phyloP scores from a whole-genome alignment of 2,329 filamentous ascomycete genomes.

The Alternaria sp. region DNA sequence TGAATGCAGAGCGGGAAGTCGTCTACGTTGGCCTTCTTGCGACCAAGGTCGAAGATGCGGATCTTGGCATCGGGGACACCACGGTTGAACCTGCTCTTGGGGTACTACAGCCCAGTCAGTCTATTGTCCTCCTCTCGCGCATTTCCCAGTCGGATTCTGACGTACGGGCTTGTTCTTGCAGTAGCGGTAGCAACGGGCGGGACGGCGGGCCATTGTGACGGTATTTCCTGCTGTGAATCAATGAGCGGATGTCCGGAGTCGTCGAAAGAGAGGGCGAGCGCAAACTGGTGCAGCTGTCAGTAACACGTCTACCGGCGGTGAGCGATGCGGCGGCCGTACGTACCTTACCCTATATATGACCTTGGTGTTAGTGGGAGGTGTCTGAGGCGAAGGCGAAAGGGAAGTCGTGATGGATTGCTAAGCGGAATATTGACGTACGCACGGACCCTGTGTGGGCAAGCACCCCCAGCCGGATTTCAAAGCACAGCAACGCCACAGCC shows the following conservation, averaged over 20 bases:
- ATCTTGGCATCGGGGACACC: constrained; percentile 87
- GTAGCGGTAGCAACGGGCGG: constrained; percentile 99
- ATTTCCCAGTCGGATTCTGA: constrained; percentile 24
- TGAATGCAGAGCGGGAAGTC: constrained; percentile 98
- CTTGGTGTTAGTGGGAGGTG: constrained; percentile 31
- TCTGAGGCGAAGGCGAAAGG: constrained; percentile 25
- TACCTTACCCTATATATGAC: constrained; percentile 45
- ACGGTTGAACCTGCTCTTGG: constrained; percentile 99
- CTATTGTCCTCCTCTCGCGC: constrained; percentile 32
- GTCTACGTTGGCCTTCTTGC: constrained; percentile 98
- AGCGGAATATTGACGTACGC: constrained; percentile 19
- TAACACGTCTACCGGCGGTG: constrained; percentile 18
- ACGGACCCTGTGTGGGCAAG: constrained; percentile 14
- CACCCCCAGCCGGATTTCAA: constrained; percentile 18
- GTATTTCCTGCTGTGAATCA: constrained; percentile 59
- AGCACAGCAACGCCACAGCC: constrained; percentile 5
- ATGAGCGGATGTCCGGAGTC: constrained; percentile 49
- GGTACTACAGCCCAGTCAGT: constrained; percentile 76
- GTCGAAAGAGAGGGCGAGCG: constrained; percentile 16
- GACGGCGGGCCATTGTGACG: constrained; percentile 98
- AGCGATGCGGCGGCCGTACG: constrained; percentile 26
- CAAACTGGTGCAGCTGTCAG: constrained; percentile 24
- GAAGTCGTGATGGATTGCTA: constrained; percentile 29
- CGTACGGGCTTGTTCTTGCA: constrained; percentile 99
- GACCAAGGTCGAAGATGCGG: constrained; percentile 98